Evolutionary conservation across 441 rosid species (phyloP), one percentile per base, ranked within the genome.

Genomic region (Eruca vesicaria): DNA sequence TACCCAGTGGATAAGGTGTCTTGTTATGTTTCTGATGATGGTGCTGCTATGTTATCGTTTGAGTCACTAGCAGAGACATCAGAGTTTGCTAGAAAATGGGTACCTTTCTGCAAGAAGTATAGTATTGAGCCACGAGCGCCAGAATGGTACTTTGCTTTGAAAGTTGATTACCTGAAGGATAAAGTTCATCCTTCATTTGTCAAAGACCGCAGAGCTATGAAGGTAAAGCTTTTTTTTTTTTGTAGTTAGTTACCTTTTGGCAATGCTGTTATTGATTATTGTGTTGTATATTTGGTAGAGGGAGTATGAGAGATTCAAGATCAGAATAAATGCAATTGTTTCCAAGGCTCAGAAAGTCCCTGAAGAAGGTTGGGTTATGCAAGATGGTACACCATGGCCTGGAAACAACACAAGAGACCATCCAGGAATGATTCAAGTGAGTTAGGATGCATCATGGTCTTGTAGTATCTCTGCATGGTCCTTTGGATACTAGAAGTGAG

Each of bases 341-440:
- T 84, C 97, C 41, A 93, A 95, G 84, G 97, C 99, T 14, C 85
- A 82, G 50, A 95, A 91, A 68, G 78, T 88, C 80, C 99, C 99
- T 21, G 98, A 90, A 79, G 99, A 91, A 86, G 99, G 99, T 71
- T 93, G 99, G 98, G 85, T 90, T 33, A 91, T 95, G 98, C 99
- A 95, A 85, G 99, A 95, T 79, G 99, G 99, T 57, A 95, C 99
- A 19, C 99, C 99, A 0, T 95, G 99, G 99, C 99, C 99, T 63
- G 99, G 99, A 78, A 95, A 95, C 83, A 95, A 95, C 80, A 88
- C 84, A 68, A 89, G 98, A 80, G 99, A 95, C 72, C 99, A 93
- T 89, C 99, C 99, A 26, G 99, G 99, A 81, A 95, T 95, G 99
- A 95, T 95, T 71, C 99, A 95, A 97, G 99, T 91, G 63, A 72